These are phyloP conservation scores for Aschersonia sp. DNA, from an alignment of 2,329 filamentous ascomycete species.

Conservation along the genomic window DNA sequence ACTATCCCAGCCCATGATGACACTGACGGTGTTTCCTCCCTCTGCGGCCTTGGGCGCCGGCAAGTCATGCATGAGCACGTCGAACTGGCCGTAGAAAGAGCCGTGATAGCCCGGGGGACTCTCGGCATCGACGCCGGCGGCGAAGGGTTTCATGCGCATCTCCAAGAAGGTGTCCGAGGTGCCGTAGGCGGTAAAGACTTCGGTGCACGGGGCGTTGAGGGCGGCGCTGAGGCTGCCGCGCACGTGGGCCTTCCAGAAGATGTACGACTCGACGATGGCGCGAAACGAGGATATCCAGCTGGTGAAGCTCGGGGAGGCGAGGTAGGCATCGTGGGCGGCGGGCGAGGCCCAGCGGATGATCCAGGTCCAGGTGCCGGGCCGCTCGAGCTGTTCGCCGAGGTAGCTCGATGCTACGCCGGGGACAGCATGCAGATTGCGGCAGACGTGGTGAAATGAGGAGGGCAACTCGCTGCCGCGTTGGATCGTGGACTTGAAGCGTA, in stretches of 20 bases:
- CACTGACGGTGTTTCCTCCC: constrained; percentile 13
- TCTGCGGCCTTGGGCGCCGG: constrained; percentile 10
- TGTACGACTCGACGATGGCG: constrained; percentile 13
- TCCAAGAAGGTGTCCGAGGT: constrained; percentile 16
- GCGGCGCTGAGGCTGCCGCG: constrained; percentile 11
- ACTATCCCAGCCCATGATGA: constrained; percentile 25
- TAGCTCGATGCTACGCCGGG: constrained; percentile 18
- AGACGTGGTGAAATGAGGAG: constrained; percentile 8
- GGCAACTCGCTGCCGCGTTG: background rate
- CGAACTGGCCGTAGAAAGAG: constrained; percentile 18
- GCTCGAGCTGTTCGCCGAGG: constrained; percentile 19
- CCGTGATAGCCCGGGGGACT: constrained; percentile 16
- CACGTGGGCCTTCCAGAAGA: constrained; percentile 10
- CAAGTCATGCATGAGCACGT: constrained; percentile 13
- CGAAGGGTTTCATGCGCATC: constrained; percentile 15
- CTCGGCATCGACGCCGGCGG: constrained; percentile 9
- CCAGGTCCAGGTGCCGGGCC: constrained; percentile 16
- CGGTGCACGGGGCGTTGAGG: constrained; percentile 21
- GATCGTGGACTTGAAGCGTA: constrained; percentile 15
- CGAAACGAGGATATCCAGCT: constrained; percentile 23
- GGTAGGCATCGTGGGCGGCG: constrained; percentile 21
- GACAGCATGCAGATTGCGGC: constrained; percentile 13
- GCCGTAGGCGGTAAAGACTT: constrained; percentile 21
- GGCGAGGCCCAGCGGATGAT: constrained; percentile 19
- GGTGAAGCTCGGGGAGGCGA: constrained; percentile 23